Evolutionary conservation across 2,329 filamentous ascomycete genomes (phyloP).

Genomic region (Xylariaceae sp.): DNA sequence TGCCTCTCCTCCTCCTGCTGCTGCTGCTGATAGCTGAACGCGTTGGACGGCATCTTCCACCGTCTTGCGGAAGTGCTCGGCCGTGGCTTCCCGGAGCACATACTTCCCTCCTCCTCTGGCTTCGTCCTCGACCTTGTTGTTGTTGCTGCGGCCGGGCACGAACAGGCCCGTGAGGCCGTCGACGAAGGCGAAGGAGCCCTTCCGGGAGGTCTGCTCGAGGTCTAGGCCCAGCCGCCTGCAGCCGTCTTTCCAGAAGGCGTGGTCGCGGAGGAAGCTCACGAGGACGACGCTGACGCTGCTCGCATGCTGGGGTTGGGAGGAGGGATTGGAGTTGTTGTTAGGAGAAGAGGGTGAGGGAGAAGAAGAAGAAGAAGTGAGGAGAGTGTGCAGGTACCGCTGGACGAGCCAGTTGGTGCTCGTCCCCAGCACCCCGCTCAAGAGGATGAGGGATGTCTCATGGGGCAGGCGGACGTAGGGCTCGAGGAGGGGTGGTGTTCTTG

Average conservation of each 20-base stretch:
- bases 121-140: no score
- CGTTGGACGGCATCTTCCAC: conserved; percentile 38
- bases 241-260: conserved; percentile 71
- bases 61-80: conserved; percentile 35
- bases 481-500: conserved; percentile 57
- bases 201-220: conserved; percentile 52
- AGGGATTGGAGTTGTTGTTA: no score
- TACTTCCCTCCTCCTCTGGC: conserved; percentile 11
- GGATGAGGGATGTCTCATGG: conserved; percentile 52
- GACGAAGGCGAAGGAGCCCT: conserved; percentile 63
- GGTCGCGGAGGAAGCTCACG: conserved; percentile 77
- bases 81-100: conserved; percentile 31
- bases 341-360: conserved; percentile 6
- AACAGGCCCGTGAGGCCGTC: conserved; percentile 66
- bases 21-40: conserved; percentile 28
- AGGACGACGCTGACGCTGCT: conserved; percentile 65
- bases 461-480: conserved; percentile 58
- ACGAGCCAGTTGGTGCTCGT: conserved; percentile 62
- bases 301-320: no score
- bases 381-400: conserved; percentile 49
- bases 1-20: conserved; percentile 16
- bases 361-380: conserved; percentile 29
- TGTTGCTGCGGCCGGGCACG: conserved; percentile 3
- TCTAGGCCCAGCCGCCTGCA: conserved; percentile 67
- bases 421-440: conserved; percentile 64